phyloP scores from a whole-genome alignment of 2,329 filamentous ascomycete genomes.

The Tolypocladium pustulatum region DNA sequence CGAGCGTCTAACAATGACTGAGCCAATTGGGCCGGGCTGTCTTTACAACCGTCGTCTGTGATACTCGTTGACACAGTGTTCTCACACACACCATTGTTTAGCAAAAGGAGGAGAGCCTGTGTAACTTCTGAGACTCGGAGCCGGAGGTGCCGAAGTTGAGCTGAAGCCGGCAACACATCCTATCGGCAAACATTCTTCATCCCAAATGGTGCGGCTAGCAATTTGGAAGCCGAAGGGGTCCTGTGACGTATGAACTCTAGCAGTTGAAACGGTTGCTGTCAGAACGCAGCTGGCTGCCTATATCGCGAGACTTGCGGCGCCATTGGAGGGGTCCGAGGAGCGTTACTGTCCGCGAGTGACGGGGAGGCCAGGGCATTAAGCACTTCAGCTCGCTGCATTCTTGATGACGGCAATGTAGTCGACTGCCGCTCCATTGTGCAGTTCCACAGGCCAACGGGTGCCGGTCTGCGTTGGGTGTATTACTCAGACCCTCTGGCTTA shows the following conservation, averaged over 20 bases:
- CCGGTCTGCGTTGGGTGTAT: background rate
- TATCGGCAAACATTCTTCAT: background rate
- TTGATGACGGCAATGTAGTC: background rate
- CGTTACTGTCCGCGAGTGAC: background rate
- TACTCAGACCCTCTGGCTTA: background rate
- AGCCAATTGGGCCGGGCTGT: background rate
- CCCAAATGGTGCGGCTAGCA: background rate
- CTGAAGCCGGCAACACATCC: background rate
- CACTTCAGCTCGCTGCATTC: background rate
- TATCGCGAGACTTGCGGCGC: background rate
- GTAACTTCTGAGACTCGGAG: background rate
- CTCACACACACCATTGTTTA: background rate
- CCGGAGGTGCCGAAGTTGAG: background rate
- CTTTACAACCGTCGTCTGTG: background rate
- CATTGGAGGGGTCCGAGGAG: background rate
- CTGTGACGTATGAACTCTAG: background rate
- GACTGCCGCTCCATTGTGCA: background rate
- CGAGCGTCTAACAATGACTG: too few species aligned
- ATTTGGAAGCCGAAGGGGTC: too few species aligned
- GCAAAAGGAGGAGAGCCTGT: background rate
- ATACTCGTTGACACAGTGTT: background rate
- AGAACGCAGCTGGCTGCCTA: background rate
- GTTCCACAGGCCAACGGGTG: background rate
- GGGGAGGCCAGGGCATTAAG: background rate
- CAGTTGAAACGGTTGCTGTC: background rate